Percentiles rank a stretch among this genome's conserved stretches.
Conservation (phyloP, 2,329 filamentous ascomycete species). For the Acarospora socialis region DNA sequence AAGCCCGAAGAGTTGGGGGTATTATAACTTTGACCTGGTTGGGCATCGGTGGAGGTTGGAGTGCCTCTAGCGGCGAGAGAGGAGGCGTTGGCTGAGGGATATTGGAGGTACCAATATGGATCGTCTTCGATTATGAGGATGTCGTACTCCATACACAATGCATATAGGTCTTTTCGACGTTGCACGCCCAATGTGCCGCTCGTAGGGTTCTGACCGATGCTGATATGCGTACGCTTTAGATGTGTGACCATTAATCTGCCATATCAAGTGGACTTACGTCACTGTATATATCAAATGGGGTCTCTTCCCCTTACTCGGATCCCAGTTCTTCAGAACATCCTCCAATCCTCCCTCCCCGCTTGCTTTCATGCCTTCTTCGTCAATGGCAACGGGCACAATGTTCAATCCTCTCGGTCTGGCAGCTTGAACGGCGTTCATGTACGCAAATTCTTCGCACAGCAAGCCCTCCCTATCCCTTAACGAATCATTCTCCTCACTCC, state of each 20-base stretch:
- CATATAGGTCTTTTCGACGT: constrained; percentile 66
- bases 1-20: constrained; percentile 46
- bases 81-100: constrained; percentile 49
- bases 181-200: constrained; percentile 58
- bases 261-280: constrained; percentile 45
- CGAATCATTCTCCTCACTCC: constrained; percentile 55
- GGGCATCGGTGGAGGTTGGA: constrained; percentile 19
- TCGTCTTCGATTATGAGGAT: constrained; percentile 89
- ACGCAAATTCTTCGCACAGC: constrained; percentile 67
- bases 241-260: background rate
- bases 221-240: constrained; percentile 21
- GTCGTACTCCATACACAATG: constrained; percentile 68
- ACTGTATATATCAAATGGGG: constrained; percentile 85
- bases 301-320: constrained; percentile 54
- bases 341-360: constrained; percentile 58
- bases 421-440: constrained; percentile 60
- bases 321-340: constrained; percentile 73
- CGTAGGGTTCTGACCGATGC: constrained; percentile 83
- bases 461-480: constrained; percentile 58
- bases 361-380: constrained; percentile 65
- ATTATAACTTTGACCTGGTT: constrained; percentile 26
- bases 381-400: constrained; percentile 58
- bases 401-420: constrained; percentile 55
- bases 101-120: constrained; percentile 92
- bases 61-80: constrained; percentile 20